phyloP scores from a whole-genome alignment of 129 eudicot genomes.

The Lonicera japonica region DNA sequence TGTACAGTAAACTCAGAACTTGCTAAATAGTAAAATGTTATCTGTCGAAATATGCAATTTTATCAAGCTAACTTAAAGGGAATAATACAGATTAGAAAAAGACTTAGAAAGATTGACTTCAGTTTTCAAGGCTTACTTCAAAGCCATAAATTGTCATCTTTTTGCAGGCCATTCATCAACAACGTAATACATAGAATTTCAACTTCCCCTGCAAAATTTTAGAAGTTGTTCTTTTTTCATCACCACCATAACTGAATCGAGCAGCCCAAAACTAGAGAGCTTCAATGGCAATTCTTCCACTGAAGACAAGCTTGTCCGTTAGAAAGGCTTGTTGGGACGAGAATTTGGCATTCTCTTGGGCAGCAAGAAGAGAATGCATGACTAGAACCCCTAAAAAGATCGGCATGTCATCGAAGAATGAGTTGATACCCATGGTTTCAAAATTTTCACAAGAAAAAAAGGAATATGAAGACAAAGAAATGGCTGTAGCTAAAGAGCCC shows the following conservation, averaged over 20 bases:
- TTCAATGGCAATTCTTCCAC: conserved; percentile 1
- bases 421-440: neutral
- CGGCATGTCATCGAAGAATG: neutral
- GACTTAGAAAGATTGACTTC: neutral
- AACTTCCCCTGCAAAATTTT: neutral
- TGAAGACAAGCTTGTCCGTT: neutral
- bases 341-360: neutral
- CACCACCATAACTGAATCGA: neutral
- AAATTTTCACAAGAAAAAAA: neutral
- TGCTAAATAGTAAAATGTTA: neutral
- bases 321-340: neutral
- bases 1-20: neutral
- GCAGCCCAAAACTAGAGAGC: no score
- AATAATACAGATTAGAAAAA: neutral
- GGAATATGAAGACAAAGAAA: neutral
- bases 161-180: no score
- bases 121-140: neutral
- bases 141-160: no score
- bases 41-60: neutral
- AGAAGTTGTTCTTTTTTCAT: no score
- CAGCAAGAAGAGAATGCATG: neutral
- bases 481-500: neutral
- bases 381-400: neutral
- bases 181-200: no score
- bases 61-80: neutral